Evolutionary conservation across 2,329 filamentous ascomycete species (phyloP).

Genomic region (Cladosporium sp.): DNA sequence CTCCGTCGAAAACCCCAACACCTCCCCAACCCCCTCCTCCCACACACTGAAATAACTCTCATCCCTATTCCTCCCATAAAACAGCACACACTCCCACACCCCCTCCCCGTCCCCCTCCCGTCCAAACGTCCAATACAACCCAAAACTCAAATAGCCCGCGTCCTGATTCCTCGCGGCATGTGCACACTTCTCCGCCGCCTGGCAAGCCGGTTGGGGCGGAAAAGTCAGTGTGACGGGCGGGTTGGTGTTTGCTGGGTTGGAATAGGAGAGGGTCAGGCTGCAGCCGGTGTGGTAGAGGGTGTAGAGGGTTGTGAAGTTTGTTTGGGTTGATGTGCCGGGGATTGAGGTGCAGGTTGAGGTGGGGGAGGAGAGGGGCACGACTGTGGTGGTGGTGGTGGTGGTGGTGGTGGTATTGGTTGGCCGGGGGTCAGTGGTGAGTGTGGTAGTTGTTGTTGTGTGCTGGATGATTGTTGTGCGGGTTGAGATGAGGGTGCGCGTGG

Average conservation of each 20-base stretch:
- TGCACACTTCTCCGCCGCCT: conserved; percentile 4
- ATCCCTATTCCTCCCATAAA: background rate
- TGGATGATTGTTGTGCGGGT: background rate
- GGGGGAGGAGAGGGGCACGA: background rate
- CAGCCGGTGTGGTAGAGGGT: background rate
- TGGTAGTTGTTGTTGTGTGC: background rate
- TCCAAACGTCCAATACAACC: conserved; percentile 1
- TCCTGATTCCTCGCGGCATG: background rate
- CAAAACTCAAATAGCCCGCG: conserved; percentile 8
- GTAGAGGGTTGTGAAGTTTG: background rate
- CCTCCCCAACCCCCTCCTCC: conserved; percentile 7
- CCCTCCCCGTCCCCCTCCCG: background rate
- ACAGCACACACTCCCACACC: conserved; percentile 12
- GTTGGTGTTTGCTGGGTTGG: conserved; percentile 10
- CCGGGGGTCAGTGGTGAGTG: background rate
- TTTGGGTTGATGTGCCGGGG: background rate
- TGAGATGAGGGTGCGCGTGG: background rate
- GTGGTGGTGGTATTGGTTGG: background rate
- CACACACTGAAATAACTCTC: background rate
- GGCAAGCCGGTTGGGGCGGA: background rate
- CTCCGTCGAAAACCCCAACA: conserved; percentile 1
- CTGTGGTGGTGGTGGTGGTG: background rate
- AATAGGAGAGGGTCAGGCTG: background rate
- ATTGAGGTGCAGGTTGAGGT: background rate
- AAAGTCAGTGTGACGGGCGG: background rate